These are phyloP conservation scores for Sporisorium iseilematis-ciliati DNA, from an alignment of 1,284 basidiomycete genomes.

Conservation along the genomic window DNA sequence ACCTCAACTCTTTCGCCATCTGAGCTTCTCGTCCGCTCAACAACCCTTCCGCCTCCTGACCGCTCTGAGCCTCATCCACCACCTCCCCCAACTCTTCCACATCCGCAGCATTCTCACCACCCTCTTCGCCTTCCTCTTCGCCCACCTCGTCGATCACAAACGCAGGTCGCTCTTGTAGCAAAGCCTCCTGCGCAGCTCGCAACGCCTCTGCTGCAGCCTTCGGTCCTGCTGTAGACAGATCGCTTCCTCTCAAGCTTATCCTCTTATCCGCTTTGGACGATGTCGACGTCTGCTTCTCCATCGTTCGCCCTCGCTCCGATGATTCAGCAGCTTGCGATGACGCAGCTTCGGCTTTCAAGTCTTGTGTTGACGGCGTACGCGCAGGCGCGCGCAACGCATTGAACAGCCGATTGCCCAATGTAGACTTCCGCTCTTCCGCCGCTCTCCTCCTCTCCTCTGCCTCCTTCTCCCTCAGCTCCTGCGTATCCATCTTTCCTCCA, in stretches of 20 bases:
- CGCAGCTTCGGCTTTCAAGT: slow-evolving; percentile 26
- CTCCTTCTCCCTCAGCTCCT: slow-evolving; percentile 55
- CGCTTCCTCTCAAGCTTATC: slow-evolving; percentile 48
- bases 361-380: slow-evolving; percentile 30
- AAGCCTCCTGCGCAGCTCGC: slow-evolving; percentile 56
- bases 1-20: slow-evolving; percentile 45
- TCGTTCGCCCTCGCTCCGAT: slow-evolving; percentile 32
- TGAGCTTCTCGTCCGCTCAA: slow-evolving; percentile 45
- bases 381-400: slow-evolving; percentile 43
- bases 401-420: slow-evolving; percentile 53
- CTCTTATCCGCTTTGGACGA: slow-evolving; percentile 34
- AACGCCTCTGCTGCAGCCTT: slow-evolving; percentile 58
- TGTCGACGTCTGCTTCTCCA: slow-evolving; percentile 25
- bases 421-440: slow-evolving; percentile 37
- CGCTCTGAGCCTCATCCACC: slow-evolving; percentile 26
- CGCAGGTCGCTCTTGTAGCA: slow-evolving; percentile 55
- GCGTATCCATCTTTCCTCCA: slow-evolving; percentile 52
- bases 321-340: not conserved
- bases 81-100: slow-evolving; percentile 44
- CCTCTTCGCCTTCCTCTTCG: slow-evolving; percentile 51
- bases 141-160: slow-evolving; percentile 65
- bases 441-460: slow-evolving; percentile 40
- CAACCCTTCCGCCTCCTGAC: slow-evolving; percentile 35
- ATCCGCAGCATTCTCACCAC: slow-evolving; percentile 30
- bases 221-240: slow-evolving; percentile 53